phyloP scores from a whole-genome alignment of 371 early-diverging fungal species.

The Apophysomyces trapeziformis region DNA sequence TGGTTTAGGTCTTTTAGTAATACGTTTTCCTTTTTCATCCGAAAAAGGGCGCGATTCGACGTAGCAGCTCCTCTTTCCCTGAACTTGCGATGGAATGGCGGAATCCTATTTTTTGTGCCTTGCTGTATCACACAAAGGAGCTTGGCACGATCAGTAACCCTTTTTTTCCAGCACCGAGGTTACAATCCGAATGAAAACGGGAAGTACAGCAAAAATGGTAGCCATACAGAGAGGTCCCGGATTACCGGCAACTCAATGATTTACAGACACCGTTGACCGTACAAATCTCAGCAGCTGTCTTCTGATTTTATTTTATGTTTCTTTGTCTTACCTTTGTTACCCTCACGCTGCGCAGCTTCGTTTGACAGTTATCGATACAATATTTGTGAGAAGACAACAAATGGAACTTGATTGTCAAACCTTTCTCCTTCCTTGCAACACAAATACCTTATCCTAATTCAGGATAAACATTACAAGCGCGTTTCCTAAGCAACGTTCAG shows the following conservation, averaged over 20 bases:
- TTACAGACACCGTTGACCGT: constrained; percentile 1
- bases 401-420: too few relatives aligned
- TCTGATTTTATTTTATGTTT: neutral
- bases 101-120: neutral
- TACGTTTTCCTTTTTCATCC: too few relatives aligned
- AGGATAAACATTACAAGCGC: too few relatives aligned
- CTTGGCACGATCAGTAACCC: neutral
- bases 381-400: too few relatives aligned
- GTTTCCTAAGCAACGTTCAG: too few relatives aligned
- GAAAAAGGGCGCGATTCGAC: too few relatives aligned
- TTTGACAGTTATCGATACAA: too few relatives aligned
- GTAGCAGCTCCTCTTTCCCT: too few relatives aligned
- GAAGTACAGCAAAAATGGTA: neutral
- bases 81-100: neutral
- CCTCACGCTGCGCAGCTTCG: too few relatives aligned
- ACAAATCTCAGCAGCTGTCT: neutral
- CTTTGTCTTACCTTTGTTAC: neutral
- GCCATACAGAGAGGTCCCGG: neutral
- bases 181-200: neutral
- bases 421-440: too few relatives aligned
- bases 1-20: too few relatives aligned
- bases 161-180: neutral
- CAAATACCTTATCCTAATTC: too few relatives aligned
- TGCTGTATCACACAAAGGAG: neutral
- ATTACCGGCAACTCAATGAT: constrained; percentile 7